Evolutionary conservation across 2,329 filamentous ascomycete species (phyloP).

Genomic region (Fusarium brachygibbosum): DNA sequence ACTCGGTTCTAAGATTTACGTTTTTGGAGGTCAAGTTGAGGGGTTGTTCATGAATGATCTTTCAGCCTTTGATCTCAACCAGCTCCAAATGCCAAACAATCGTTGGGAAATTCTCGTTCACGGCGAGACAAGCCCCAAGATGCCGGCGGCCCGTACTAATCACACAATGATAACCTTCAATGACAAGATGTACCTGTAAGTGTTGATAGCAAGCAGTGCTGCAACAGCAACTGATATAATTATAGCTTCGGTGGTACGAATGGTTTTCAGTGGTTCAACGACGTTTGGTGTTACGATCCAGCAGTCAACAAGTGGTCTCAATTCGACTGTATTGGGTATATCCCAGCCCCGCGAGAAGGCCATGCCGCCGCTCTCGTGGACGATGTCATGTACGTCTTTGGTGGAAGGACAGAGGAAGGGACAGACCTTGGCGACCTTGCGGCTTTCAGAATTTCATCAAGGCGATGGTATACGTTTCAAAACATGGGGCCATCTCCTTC

Average conservation of each 20-base stretch:
- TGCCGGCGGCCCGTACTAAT: constrained; percentile 92
- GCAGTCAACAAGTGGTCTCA: constrained; percentile 85
- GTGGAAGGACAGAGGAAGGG: constrained; percentile 93
- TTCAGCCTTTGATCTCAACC: constrained; percentile 94
- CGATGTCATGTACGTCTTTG: constrained; percentile 99
- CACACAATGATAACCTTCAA: constrained; percentile 93
- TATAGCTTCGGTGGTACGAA: constrained; percentile 95
- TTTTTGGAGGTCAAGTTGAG: constrained; percentile 97
- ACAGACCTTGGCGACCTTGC: constrained; percentile 93
- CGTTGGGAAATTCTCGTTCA: constrained; percentile 93
- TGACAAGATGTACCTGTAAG: constrained; percentile 93
- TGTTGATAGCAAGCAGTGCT: constrained; percentile 39
- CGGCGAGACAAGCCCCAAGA: constrained; percentile 65
- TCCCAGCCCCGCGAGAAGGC: constrained; percentile 91
- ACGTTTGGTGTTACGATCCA: constrained; percentile 97
- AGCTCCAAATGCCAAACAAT: constrained; percentile 89
- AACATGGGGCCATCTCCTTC: constrained; percentile 99
- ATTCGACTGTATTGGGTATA: constrained; percentile 97
- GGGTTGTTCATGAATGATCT: constrained; percentile 99
- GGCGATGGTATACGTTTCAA: constrained; percentile 98
- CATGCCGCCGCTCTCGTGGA: constrained; percentile 94
- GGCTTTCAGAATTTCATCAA: constrained; percentile 79
- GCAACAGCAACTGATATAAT: constrained; percentile 24
- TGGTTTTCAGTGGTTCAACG: constrained; percentile 97
- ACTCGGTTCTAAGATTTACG: constrained; percentile 94